These are phyloP conservation scores for Nicotiana otophora DNA, from an alignment of 257 asterid genomes.

Conservation along the genomic window DNA sequence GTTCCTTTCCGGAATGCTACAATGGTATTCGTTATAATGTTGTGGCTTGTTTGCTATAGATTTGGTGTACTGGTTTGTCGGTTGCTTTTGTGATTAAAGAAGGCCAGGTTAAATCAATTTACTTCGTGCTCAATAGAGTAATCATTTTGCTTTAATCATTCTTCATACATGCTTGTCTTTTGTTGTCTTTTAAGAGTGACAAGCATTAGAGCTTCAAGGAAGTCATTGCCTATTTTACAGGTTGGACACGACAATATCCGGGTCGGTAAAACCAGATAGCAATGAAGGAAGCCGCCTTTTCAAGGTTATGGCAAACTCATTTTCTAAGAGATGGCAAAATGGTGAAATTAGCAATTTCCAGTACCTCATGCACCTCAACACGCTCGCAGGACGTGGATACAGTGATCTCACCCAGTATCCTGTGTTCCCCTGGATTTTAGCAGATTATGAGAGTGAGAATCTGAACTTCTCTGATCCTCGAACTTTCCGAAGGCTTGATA, in stretches of 20 bases:
- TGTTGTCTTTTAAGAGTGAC: conserved; percentile 7
- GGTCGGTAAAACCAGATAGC: conserved; percentile 83
- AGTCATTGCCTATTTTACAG: conserved; percentile 30
- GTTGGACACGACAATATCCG: conserved; percentile 93
- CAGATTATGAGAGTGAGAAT: conserved; percentile 88
- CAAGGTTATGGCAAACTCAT: conserved; percentile 92
- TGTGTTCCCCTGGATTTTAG: conserved; percentile 97
- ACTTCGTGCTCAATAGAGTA: neutral
- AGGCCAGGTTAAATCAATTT: neutral
- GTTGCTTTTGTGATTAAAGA: neutral
- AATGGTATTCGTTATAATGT: neutral
- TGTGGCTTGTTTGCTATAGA: neutral
- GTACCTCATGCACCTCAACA: conserved; percentile 97
- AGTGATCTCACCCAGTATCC: conserved; percentile 99
- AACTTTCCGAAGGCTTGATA: conserved; percentile 85
- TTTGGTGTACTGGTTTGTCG: neutral
- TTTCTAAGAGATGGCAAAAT: conserved; percentile 99
- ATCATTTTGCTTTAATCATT: neutral
- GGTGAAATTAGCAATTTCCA: conserved; percentile 99
- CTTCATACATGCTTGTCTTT: neutral
- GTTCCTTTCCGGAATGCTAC: neutral
- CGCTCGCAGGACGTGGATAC: conserved; percentile 99
- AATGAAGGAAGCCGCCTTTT: conserved; percentile 97
- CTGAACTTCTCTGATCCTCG: conserved; percentile 80
- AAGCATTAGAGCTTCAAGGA: neutral